Conservation (phyloP, 208 protist species). For the Sergeia podlipaevii region DNA sequence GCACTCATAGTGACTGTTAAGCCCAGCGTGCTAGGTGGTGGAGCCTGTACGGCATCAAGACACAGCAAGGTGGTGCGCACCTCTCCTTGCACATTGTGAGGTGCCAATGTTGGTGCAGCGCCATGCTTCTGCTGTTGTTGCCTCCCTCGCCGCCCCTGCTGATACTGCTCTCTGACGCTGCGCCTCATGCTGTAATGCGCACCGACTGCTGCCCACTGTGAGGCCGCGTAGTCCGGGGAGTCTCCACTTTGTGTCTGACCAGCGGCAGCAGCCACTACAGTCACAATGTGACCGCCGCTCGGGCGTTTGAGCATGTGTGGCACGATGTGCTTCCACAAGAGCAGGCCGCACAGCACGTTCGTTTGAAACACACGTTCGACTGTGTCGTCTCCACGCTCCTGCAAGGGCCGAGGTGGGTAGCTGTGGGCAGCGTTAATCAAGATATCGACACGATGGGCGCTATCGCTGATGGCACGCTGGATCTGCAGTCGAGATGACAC, state of each 20-base stretch:
- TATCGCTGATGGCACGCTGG: slow-evolving; percentile 18
- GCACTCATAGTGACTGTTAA: not conserved
- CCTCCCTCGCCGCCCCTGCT: too few species aligned
- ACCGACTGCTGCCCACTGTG: slow-evolving; percentile 46
- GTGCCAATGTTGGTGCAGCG: too few species aligned
- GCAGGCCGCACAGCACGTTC: slow-evolving; percentile 30
- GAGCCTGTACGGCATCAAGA: slow-evolving; percentile 1
- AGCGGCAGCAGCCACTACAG: slow-evolving; percentile 22
- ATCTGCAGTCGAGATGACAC: slow-evolving; percentile 39
- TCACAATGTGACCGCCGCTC: slow-evolving; percentile 27
- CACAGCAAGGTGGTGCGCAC: slow-evolving; percentile 25
- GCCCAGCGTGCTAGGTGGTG: not conserved
- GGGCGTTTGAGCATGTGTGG: slow-evolving; percentile 18
- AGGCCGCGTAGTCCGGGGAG: slow-evolving; percentile 43
- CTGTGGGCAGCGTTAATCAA: slow-evolving; percentile 40
- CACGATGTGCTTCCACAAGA: slow-evolving; percentile 25
- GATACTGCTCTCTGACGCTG: slow-evolving; percentile 20
- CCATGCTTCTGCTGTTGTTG: too few species aligned
- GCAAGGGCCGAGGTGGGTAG: slow-evolving; percentile 19
- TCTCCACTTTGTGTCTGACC: slow-evolving; percentile 14
- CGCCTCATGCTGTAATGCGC: slow-evolving; percentile 48
- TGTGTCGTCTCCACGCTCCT: slow-evolving; percentile 40
- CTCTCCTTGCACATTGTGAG: slow-evolving; percentile 5
- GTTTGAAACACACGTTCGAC: slow-evolving; percentile 38
- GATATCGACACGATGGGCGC: slow-evolving; percentile 21